Percentiles rank a stretch among this genome's conserved stretches.
phyloP scores from a whole-genome alignment of 2,329 filamentous ascomycete species.

The Orbilia blumenaviensis region DNA sequence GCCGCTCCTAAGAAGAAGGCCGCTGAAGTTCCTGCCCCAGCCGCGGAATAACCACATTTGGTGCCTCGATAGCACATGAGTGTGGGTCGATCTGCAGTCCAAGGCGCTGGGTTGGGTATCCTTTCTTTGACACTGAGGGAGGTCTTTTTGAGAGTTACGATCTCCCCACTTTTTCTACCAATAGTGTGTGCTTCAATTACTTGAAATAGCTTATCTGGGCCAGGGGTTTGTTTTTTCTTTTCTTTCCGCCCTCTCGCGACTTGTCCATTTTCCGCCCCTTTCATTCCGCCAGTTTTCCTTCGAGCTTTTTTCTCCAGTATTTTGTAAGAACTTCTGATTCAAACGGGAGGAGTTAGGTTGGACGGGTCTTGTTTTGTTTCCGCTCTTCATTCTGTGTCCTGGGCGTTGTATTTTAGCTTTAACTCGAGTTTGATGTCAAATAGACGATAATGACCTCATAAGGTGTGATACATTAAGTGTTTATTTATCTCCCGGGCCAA shows the following conservation, averaged over 20 bases:
- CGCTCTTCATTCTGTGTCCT: neutral
- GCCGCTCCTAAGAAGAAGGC: slow-evolving; percentile 43
- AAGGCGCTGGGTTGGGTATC: no score
- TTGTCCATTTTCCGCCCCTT: neutral
- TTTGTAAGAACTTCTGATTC: slow-evolving; percentile 26
- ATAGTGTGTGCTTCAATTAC: no score
- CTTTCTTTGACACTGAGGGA: neutral
- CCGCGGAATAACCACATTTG: neutral
- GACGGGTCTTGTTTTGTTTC: slow-evolving; percentile 10
- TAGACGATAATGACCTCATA: slow-evolving; percentile 21
- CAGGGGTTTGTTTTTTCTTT: neutral
- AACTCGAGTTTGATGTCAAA: slow-evolving; percentile 13
- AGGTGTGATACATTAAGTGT: no score
- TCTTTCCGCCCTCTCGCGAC: neutral
- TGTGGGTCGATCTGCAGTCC: no score
- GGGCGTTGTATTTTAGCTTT: slow-evolving; percentile 36
- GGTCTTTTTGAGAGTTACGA: no score
- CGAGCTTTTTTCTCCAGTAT: no score
- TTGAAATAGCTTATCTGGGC: slow-evolving; percentile 10
- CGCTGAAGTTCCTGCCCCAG: slow-evolving; percentile 4
- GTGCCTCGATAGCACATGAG: neutral
- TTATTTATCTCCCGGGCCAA: no score
- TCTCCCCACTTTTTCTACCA: no score
- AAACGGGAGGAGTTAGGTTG: slow-evolving; percentile 49
- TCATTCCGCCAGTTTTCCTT: no score